Percentiles rank a stretch among this genome's conserved stretches.
Conservation (phyloP, 2,329 filamentous ascomycete genomes). For the Aschersonia sp. region DNA sequence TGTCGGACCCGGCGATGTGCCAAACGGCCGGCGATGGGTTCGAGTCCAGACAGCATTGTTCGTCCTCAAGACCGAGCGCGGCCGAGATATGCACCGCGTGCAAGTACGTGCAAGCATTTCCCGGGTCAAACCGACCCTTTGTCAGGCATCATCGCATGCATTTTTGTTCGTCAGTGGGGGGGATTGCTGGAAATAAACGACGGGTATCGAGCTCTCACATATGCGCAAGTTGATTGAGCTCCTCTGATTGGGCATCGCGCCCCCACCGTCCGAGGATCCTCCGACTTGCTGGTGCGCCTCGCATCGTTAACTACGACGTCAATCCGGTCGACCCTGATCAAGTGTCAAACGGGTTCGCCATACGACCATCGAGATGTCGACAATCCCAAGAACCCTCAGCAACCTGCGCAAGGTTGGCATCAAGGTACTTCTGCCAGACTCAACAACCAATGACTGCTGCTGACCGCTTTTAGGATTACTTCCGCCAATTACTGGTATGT, state of each 20-base stretch:
- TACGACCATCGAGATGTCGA: conserved; percentile 60
- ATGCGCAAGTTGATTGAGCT: too few relatives aligned
- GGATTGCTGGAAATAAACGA: too few relatives aligned
- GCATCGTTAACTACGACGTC: neutral
- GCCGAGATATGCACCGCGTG: conserved; percentile 15
- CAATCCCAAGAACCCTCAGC: conserved; percentile 67
- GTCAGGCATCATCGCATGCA: too few relatives aligned
- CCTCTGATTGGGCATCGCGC: too few relatives aligned
- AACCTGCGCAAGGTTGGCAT: conserved; percentile 80
- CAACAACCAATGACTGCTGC: neutral
- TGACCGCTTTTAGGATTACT: conserved; percentile 57
- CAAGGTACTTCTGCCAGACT: conserved; percentile 42
- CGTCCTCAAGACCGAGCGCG: conserved; percentile 5
- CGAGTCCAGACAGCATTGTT: conserved; percentile 10
- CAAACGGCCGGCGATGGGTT: conserved; percentile 25
- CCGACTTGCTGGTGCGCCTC: too few relatives aligned
- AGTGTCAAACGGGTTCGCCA: too few relatives aligned
- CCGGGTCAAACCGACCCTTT: neutral
- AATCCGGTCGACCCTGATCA: neutral
- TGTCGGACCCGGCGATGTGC: conserved; percentile 17
- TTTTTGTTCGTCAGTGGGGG: too few relatives aligned
- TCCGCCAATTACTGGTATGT: conserved; percentile 84
- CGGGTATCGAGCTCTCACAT: neutral
- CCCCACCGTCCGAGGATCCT: too few relatives aligned
- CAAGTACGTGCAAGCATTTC: conserved; percentile 20